Base-by-base conservation (phyloP, 331 rosid species). In the Dryas integrifolia region DNA sequence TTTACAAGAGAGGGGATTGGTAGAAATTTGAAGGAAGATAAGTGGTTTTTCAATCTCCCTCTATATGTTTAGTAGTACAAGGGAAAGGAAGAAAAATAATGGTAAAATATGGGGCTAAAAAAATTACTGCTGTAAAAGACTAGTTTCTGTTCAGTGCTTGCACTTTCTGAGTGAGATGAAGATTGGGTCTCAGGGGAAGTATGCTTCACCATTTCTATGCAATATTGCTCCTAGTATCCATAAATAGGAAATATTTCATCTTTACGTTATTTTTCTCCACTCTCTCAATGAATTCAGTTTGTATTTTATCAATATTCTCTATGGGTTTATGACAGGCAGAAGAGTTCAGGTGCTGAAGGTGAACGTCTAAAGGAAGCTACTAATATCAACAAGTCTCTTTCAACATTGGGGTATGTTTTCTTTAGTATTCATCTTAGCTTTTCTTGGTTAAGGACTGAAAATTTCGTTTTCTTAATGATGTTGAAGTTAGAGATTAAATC, bases 291-390 rank as follows among this genome's bases (percentile, higher is more conserved):
- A 69, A 18, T 45, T 41, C 0, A 14, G 21, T 68, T 9, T 38
- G 65, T 52, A 21, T 41, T 43, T 68, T 2, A 43, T 74, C 65
- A 51, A 64, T 63, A 50, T 35, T 52, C 8, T 72, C 40, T 7
- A 43, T 51, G 67, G 67, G 59, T 75, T 70, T 55, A 77, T 75
- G n/a, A 55, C 81, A 89, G 97, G 84, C 99, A 92, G 69, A 95
- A 95, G 90, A 95, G 99, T 76, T 95, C 99, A 65, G 99, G 99
- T 46, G 99, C 99, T 59, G 99, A 95, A 83, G 99, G 99, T 66
- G 98, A 95, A 69, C 98, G 99, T 67, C 92, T 95, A 39, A 95
- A 88, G 89, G 99, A 92, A 90, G 99, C 99, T 47, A 95, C 99
- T 21, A 95, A 90, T 55, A 95, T 95, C 82, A 95, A 95, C 85